These are phyloP conservation scores for Avena insularis DNA, from an alignment of 176 grass and related monocot genomes.

Conservation along the genomic window DNA sequence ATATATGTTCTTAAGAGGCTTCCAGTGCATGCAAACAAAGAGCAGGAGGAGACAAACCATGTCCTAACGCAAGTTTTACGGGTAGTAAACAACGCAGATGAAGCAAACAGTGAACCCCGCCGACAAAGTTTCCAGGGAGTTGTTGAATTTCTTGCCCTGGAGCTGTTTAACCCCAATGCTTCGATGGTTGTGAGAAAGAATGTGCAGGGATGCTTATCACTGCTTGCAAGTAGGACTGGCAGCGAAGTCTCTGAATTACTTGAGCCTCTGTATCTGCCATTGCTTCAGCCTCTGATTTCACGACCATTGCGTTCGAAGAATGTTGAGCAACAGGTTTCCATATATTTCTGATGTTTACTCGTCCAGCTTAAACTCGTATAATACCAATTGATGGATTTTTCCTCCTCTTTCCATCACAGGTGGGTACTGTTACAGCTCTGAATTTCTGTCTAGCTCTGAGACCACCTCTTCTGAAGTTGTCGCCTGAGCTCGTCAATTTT, in stretches of 20 bases:
- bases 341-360: slow-evolving; percentile 21
- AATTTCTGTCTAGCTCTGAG: slow-evolving; percentile 97
- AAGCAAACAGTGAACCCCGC: slow-evolving; percentile 91
- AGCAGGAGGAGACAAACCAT: slow-evolving; percentile 99
- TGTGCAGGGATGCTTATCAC: slow-evolving; percentile 86
- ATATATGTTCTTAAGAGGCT: slow-evolving; percentile 96
- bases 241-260: slow-evolving; percentile 99
- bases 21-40: slow-evolving; percentile 93
- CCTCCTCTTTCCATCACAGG: slow-evolving; percentile 55
- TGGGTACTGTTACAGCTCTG: slow-evolving; percentile 94
- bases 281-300: slow-evolving; percentile 92
- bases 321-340: slow-evolving; percentile 89
- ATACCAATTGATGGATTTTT: slow-evolving; percentile 29
- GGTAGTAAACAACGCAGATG: slow-evolving; percentile 98
- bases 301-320: slow-evolving; percentile 84
- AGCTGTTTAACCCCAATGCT: slow-evolving; percentile 97
- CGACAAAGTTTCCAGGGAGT: slow-evolving; percentile 95
- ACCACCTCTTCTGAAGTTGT: slow-evolving; percentile 94
- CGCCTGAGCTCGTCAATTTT: slow-evolving; percentile 87
- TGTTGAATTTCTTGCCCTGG: slow-evolving; percentile 86
- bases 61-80: slow-evolving; percentile 91
- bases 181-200: slow-evolving; percentile 94
- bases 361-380: slow-evolving; percentile 11
- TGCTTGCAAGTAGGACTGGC: slow-evolving; percentile 96
- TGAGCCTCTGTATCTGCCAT: slow-evolving; percentile 79